Evolutionary conservation across 495 filamentous ascomycete species (phyloP), one percentile per base, ranked within the genome.

Genomic region (Tuber magnatum): DNA sequence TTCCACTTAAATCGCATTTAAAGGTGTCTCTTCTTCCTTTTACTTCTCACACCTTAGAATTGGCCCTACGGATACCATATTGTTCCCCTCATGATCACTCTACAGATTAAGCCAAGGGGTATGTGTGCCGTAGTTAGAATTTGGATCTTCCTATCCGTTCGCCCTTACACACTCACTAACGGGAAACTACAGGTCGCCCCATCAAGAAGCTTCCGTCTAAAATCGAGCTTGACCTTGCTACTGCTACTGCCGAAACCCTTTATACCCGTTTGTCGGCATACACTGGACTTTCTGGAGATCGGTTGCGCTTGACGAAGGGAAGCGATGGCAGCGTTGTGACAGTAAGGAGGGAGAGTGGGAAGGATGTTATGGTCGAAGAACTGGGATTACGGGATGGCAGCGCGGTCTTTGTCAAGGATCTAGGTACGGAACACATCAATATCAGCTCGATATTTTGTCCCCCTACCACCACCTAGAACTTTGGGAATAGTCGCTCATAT

Each of bases 351-450:
- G 86, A 88, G 83, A 87, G 85, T 42, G 81, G 89, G 75, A 89
- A 90, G 82, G 88, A 90, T 61, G 81, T 91, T 28, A 87, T 86
- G 14, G 84, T 91, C 44, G 86, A 91, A 68, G 86, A 89, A 70
- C 86, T 86, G 1, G 92, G 91, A 0, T 86, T 98, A 24, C 84
- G 87, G 68, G 87, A 91, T 51, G 87, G 88, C 39, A 91, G 90
- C 75, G 88, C 91, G 74, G 87, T 99, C 41, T 89, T 94, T 79
- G 92, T 97, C 76, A 98, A 99, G 85, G 95, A 99, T 82, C 88
- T 99, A 7, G 94, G 94, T 97, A 88, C 77, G 89, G 89, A 22
- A 70, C 28, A 68, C 56, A 43, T 70, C 56, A 43, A 69, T 46
- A 14, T 65, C 28, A 65, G 56, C 56, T 65, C 56, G 28, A 65